Evolutionary conservation across 306 rosid species (phyloP), one percentile per base, ranked within the genome.

Genomic region (Sesbania bispinosa): DNA sequence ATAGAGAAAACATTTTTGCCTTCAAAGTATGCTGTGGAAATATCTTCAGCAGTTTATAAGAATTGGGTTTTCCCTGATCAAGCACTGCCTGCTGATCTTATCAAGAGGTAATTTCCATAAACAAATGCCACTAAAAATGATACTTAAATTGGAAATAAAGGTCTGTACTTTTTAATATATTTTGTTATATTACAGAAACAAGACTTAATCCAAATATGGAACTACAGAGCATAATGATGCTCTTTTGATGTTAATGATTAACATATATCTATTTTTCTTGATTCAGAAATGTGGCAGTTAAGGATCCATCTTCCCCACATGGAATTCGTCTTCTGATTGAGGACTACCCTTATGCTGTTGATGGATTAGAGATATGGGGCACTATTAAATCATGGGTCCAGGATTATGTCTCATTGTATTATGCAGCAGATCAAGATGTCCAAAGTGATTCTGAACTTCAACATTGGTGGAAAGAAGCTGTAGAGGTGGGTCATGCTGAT

Each of bases 261-360:
- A 72, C 63, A 68, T 61, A 23, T 27, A 19, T 36, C 10, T 39
- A 60, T 47, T 68, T 86, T 71, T 55, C 3, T 73, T 6, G 78
- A 61, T 42, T 69, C 46, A 91, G 97, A 77, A 92, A 92, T 63
- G 46, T 91, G 77, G 97, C 97, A 0, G 78, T 88, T 57, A 23
- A 80, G 65, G 97, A 91, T 67, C 2, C 85, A 43, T 78, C 73
- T 13, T 61, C 80, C 0, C 86, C 90, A 5, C 81, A 83, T 18
- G 91, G 96, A 6, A 30, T 88, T 19, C 87, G 82, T 3, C 82
- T 91, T 4, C 70, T 88, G 39, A 74, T 91, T 62, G 84, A 88
- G 32, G 97, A 91, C 63, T 91, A 91, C 59, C 97, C 97, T 7
- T 91, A 73, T 82, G 96, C 96, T 63, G 93, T 82, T 30, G 97